Evolutionary conservation across 345 rosid species (phyloP).

Genomic region (Aquilaria sinensis): DNA sequence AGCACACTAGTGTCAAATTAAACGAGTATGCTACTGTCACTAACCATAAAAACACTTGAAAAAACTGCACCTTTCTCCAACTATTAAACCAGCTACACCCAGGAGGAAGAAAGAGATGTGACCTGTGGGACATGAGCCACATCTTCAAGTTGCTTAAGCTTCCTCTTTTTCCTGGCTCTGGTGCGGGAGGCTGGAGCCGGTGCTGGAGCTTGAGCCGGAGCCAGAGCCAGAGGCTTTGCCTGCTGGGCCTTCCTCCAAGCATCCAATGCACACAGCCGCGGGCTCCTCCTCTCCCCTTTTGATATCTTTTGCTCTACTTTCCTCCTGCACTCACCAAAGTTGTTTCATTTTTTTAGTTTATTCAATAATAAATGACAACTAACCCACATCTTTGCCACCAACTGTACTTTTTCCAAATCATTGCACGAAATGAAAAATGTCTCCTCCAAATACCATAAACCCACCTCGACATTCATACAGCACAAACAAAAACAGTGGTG

Average conservation of each 20-base stretch:
- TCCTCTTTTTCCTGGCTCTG: constrained; percentile 32
- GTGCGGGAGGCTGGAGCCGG: constrained; percentile 22
- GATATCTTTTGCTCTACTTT: constrained; percentile 26
- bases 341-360: too few species aligned
- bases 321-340: constrained; percentile 21
- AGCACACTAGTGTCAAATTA: neutral
- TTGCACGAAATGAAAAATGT: neutral
- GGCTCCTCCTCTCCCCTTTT: constrained; percentile 35
- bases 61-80: neutral
- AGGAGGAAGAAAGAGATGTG: neutral
- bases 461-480: constrained; percentile 23
- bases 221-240: constrained; percentile 9
- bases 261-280: constrained; percentile 38
- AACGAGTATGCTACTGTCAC: too few species aligned
- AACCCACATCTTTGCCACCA: neutral
- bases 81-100: too few species aligned
- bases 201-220: neutral
- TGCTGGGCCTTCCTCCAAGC: constrained; percentile 29
- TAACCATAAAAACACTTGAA: neutral
- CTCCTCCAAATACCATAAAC: constrained; percentile 2
- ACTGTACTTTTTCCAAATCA: neutral
- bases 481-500: neutral
- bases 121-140: constrained; percentile 30
- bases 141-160: constrained; percentile 38
- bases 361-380: neutral